These are phyloP conservation scores for Parachaetomium inaequale DNA, from an alignment of 495 filamentous ascomycete genomes.

Conservation along the genomic window DNA sequence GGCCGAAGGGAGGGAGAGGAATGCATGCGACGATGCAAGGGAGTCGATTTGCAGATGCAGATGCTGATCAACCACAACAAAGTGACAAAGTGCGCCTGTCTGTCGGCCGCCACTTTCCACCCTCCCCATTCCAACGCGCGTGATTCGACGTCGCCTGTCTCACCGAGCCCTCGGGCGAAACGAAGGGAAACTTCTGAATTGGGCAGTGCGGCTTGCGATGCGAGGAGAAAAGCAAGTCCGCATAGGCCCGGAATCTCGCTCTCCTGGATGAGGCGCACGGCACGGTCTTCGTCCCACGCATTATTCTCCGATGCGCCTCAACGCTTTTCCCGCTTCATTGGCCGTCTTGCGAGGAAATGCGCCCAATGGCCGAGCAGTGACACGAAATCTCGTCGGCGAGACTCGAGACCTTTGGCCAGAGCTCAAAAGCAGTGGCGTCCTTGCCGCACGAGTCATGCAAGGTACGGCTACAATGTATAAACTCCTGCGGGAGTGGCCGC, in stretches of 20 bases:
- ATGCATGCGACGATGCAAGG: not conserved
- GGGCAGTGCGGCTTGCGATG: not conserved
- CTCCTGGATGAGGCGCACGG: not conserved
- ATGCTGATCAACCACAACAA: not conserved
- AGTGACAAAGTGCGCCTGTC: too few relatives aligned
- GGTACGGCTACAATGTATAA: too few relatives aligned
- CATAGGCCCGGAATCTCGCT: not conserved
- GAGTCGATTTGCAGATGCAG: not conserved
- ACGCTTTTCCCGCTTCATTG: not conserved
- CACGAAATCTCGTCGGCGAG: not conserved
- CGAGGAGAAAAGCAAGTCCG: constrained; percentile 2
- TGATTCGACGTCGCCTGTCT: not conserved
- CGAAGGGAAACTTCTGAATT: not conserved
- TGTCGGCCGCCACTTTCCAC: not conserved
- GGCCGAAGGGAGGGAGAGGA: not conserved
- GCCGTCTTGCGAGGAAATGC: not conserved
- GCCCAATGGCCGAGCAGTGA: not conserved
- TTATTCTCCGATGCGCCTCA: not conserved
- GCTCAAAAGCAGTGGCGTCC: too few relatives aligned
- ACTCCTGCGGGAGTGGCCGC: not conserved
- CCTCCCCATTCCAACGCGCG: not conserved
- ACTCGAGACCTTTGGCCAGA: not conserved
- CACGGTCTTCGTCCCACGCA: not conserved
- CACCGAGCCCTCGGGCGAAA: not conserved
- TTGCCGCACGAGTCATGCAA: not conserved